Conservation (phyloP, 192 early-diverging fungal species). For the Coemansia sp. region DNA sequence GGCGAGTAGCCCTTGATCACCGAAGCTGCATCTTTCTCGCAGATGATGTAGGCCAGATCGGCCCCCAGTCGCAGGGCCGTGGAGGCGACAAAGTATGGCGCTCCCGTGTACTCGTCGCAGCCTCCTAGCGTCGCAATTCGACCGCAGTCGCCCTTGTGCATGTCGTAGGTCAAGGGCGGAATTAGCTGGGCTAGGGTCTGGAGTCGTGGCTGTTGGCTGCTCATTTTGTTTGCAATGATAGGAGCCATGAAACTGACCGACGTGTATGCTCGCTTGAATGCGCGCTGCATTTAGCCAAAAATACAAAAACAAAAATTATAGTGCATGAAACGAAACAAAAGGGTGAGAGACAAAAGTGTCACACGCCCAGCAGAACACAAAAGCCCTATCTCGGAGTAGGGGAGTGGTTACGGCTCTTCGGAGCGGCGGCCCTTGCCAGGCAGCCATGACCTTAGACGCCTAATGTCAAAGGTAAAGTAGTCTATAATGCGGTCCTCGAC, state of each 20-base stretch:
- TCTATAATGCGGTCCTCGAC: conserved; percentile 46
- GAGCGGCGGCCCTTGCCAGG: conserved; percentile 10
- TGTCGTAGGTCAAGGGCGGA: conserved; percentile 33
- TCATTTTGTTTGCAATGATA: conserved; percentile 46
- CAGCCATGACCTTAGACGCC: conserved; percentile 25
- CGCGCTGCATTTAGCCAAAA: conserved; percentile 19
- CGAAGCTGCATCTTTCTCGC: conserved; percentile 71
- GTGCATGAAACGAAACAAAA: neutral
- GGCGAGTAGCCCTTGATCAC: conserved; percentile 82
- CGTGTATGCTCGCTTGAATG: conserved; percentile 27
- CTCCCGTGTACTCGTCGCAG: conserved; percentile 76
- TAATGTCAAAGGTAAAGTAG: conserved; percentile 35
- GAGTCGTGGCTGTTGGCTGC: conserved; percentile 35
- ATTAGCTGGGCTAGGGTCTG: conserved; percentile 46
- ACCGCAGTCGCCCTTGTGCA: conserved; percentile 52
- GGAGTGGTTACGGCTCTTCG: neutral
- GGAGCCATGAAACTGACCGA: conserved; percentile 46
- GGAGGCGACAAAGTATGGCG: conserved; percentile 76
- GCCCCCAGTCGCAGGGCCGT: conserved; percentile 61
- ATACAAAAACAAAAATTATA: neutral
- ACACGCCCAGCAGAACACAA: neutral
- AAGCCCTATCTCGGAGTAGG: neutral
- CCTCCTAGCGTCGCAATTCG: conserved; percentile 41
- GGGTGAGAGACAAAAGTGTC: neutral
- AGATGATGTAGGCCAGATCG: conserved; percentile 83